Conservation (phyloP, 768 basidiomycete species). For the Astraeus odoratus region DNA sequence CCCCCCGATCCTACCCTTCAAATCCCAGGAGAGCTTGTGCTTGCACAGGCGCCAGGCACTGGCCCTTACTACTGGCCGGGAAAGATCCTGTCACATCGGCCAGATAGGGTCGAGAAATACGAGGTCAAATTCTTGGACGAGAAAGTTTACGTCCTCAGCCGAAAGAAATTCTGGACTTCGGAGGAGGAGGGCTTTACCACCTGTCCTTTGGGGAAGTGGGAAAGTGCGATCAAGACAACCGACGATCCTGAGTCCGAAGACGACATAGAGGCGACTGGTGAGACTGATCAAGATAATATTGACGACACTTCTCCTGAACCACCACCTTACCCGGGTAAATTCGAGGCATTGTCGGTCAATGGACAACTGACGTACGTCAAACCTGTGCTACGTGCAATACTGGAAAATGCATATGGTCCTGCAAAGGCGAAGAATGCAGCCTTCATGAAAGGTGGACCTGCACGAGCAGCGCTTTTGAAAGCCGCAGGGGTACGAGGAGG, state of each 20-base stretch:
- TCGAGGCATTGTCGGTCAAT: constrained; percentile 41
- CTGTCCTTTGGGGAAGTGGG: constrained; percentile 57
- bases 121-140: constrained; percentile 54
- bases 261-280: constrained; percentile 29
- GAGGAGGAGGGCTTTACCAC: constrained; percentile 55
- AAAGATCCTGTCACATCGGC: constrained; percentile 43
- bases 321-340: constrained; percentile 41
- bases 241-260: constrained; percentile 26
- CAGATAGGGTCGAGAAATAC: constrained; percentile 41
- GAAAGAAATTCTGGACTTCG: constrained; percentile 51
- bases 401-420: constrained; percentile 51
- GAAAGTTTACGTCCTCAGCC: constrained; percentile 30
- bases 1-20: constrained; percentile 41
- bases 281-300: constrained; percentile 32
- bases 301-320: constrained; percentile 24
- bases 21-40: constrained; percentile 63
- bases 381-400: constrained; percentile 52
- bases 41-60: constrained; percentile 36
- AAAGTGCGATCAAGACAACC: constrained; percentile 32
- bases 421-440: constrained; percentile 39
- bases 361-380: constrained; percentile 63
- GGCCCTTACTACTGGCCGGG: constrained; percentile 60
- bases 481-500: constrained; percentile 31
- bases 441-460: constrained; percentile 54
- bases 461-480: constrained; percentile 30